phyloP scores from a whole-genome alignment of 306 rosid genomes.

The Prunus mira region DNA sequence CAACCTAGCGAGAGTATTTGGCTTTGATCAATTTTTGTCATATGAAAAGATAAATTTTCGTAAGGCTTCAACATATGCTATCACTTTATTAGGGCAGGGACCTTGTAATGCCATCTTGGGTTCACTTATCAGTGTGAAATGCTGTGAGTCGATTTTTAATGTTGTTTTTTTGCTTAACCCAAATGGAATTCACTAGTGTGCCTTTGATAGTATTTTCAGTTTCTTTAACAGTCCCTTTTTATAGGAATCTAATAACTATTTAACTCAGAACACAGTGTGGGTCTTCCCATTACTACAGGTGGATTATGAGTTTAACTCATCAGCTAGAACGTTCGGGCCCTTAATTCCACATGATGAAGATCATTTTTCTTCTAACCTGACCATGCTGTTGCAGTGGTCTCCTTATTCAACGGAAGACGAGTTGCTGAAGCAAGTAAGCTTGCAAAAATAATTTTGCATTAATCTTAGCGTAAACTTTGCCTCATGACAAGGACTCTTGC shows the following conservation, averaged over 20 bases:
- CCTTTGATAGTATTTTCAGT: neutral
- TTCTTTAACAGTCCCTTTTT: neutral
- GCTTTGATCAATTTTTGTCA: neutral
- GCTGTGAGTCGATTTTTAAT: neutral
- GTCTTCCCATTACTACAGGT: slow-evolving; percentile 43
- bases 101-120: neutral
- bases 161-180: neutral
- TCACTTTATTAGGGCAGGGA: neutral
- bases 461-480: neutral
- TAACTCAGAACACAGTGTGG: neutral
- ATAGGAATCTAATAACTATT: neutral
- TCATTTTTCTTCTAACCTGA: slow-evolving; percentile 55
- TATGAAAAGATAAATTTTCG: neutral
- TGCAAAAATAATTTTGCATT: neutral
- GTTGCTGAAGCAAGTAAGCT: slow-evolving; percentile 72
- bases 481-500: neutral
- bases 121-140: neutral
- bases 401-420: slow-evolving; percentile 77
- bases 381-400: slow-evolving; percentile 74
- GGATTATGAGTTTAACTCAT: slow-evolving; percentile 56
- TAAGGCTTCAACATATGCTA: neutral
- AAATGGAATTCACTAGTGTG: neutral
- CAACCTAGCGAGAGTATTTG: neutral
- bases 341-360: slow-evolving; percentile 49
- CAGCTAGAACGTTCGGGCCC: slow-evolving; percentile 37